Conservation (phyloP, 768 basidiomycete species). For the Boletus rufocinnamomeus region DNA sequence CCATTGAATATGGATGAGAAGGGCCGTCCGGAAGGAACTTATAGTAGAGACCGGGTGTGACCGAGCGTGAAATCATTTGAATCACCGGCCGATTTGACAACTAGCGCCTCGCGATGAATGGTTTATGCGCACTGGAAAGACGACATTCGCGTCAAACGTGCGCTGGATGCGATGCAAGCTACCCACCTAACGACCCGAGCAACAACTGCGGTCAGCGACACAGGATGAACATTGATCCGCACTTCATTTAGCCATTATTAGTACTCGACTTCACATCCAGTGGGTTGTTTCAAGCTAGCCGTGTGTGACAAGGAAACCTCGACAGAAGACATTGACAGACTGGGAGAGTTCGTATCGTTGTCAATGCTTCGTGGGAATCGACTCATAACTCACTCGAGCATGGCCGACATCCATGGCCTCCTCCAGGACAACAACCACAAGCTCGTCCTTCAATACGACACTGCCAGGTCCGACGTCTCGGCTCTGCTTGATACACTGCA, state of each 20-base stretch:
- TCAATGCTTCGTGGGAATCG: not conserved
- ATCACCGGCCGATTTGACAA: no score
- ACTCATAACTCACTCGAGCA: not conserved
- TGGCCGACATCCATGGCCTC: conserved; percentile 8
- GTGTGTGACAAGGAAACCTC: no score
- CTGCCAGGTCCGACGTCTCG: conserved; percentile 48
- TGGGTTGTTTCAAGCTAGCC: no score
- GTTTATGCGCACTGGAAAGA: not conserved
- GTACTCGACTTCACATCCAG: no score
- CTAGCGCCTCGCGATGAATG: not conserved
- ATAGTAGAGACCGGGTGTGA: conserved; percentile 11
- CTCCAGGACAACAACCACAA: conserved; percentile 49
- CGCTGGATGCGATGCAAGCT: no score
- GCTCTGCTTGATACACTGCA: conserved; percentile 54
- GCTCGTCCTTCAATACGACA: conserved; percentile 51
- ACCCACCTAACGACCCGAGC: no score
- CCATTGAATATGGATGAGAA: not conserved
- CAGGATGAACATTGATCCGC: not conserved
- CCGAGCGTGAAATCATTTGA: not conserved
- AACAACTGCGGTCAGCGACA: no score
- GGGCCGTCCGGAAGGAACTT: conserved; percentile 4
- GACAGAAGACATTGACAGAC: no score
- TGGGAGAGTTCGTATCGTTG: no score
- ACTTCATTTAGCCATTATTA: not conserved
- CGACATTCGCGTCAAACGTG: not conserved